Evolutionary conservation across 441 rosid species (phyloP), one percentile per base, ranked within the genome.

Genomic region (Capsella rubella): DNA sequence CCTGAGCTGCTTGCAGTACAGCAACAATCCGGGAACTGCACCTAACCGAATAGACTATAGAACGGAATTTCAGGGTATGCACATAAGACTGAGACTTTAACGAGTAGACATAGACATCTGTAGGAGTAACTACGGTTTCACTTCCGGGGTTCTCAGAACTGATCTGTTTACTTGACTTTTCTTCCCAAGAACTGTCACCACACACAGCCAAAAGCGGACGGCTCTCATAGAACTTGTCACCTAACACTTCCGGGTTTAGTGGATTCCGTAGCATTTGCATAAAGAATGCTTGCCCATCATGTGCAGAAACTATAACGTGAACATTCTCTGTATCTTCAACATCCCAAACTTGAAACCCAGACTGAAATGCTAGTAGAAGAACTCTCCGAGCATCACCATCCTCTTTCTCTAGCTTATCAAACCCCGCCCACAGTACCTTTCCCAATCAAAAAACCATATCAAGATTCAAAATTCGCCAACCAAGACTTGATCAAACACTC

Each of bases 321-420:
- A 95, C 94, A 64, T 92, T 89, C 70, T 89, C 89, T 5, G 90
- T 91, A 58, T 90, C 94, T 79, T 95, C 97, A 32, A 90, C 96
- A 81, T 95, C 99, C 97, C 97, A 90, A 73, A 95, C 86, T 87
- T 95, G 97, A 82, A 89, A 95, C 46, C 99, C 99, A 79, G 94
- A 90, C 12, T 74, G 87, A 83, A 89, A 92, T 0, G 93, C 96
- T 13, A 95, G 84, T 43, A 95, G 82, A 27, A 95, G 94, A 74
- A 90, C 89, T 75, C 68, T 89, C 61, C 90, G 84, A 78, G 74
- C 67, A 52, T 57, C 71, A 64, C 77, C 84, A 67, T 67, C 83
- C 47, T 82, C 90, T 74, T 80, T 79, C 77, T 92, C 90, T 75
- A 95, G 81, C 67, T 86, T 87, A 90, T 95, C 97, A 85, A 92